These are phyloP conservation scores for Fusarium keratoplasticum DNA, from an alignment of 2,329 filamentous ascomycete genomes.

Conservation along the genomic window DNA sequence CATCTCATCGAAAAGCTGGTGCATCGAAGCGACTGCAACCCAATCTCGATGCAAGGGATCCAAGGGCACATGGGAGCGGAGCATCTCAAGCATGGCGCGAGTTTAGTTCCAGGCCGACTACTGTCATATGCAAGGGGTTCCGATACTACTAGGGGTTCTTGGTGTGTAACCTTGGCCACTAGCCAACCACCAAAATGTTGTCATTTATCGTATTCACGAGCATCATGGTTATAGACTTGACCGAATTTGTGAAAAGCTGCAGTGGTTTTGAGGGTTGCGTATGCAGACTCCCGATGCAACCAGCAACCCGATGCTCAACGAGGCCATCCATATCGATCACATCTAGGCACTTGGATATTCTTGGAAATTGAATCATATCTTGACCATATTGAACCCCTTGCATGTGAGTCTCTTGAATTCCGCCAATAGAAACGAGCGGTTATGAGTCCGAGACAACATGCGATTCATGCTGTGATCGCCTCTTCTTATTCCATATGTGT, in stretches of 20 bases:
- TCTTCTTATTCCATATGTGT: background rate
- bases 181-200: background rate
- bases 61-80: background rate
- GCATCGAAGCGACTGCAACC: conserved; percentile 25
- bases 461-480: background rate
- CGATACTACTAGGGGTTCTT: conserved; percentile 6
- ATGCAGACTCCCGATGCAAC: conserved; percentile 2
- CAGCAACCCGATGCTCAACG: background rate
- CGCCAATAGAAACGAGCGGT: background rate
- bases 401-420: conserved; percentile 22
- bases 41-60: conserved; percentile 29
- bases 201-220: conserved; percentile 5
- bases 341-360: background rate
- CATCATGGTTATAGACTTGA: conserved; percentile 12
- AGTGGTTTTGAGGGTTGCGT: conserved; percentile 5
- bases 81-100: background rate
- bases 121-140: conserved; percentile 35
- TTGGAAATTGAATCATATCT: background rate
- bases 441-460: conserved; percentile 29
- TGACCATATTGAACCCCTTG: conserved; percentile 16
- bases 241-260: conserved; percentile 24
- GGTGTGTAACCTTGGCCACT: conserved; percentile 14
- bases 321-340: conserved; percentile 11
- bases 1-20: conserved; percentile 21
- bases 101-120: conserved; percentile 2